Evolutionary conservation across 2,329 filamentous ascomycete genomes (phyloP).

Genomic region (Penicillium sp.): DNA sequence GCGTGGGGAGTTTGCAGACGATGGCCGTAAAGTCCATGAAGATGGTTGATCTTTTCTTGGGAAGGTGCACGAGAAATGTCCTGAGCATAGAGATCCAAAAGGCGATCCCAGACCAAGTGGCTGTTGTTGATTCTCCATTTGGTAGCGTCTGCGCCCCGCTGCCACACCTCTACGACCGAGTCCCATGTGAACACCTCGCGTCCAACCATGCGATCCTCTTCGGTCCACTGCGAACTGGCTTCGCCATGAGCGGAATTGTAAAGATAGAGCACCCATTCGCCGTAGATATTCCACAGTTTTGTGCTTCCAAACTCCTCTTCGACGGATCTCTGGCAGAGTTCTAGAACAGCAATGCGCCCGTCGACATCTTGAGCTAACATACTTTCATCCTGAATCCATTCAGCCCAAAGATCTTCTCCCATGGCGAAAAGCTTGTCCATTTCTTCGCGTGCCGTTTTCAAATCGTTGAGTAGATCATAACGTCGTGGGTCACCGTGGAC

Average conservation of each 20-base stretch:
- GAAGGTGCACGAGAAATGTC: conserved; percentile 52
- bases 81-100: conserved; percentile 55
- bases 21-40: conserved; percentile 54
- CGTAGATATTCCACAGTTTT: conserved; percentile 62
- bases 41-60: conserved; percentile 49
- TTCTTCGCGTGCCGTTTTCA: conserved; percentile 53
- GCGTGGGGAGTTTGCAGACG: conserved; percentile 60
- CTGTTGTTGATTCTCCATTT: conserved; percentile 62
- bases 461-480: conserved; percentile 49
- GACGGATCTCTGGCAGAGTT: conserved; percentile 60
- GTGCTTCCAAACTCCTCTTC: conserved; percentile 62
- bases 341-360: conserved; percentile 59
- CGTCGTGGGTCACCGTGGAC: conserved; percentile 46
- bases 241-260: conserved; percentile 53
- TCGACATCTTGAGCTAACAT: conserved; percentile 56
- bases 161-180: conserved; percentile 56
- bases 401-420: conserved; percentile 62
- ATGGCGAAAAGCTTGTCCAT: conserved; percentile 64
- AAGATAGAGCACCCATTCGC: conserved; percentile 59
- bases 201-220: conserved; percentile 59
- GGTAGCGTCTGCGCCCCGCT: conserved; percentile 57
- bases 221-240: conserved; percentile 46
- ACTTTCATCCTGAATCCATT: conserved; percentile 64
- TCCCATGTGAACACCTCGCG: conserved; percentile 61
- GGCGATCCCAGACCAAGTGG: conserved; percentile 62